Base-by-base conservation (phyloP, 208 protist genomes). In the Lotmaria passim region DNA sequence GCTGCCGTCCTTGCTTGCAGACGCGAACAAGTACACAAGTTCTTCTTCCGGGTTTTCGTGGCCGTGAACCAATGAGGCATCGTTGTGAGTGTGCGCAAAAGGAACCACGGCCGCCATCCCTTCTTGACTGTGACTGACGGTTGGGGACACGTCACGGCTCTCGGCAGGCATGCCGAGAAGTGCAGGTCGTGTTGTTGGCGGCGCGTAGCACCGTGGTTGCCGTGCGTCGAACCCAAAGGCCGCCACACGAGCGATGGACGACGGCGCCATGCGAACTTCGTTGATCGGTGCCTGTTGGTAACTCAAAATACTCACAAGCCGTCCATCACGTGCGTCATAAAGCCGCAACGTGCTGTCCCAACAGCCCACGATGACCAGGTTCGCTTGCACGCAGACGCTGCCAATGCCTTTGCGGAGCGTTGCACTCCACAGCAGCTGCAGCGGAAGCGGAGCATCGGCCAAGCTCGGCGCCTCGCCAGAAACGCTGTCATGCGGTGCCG, bases 341-440 rank as follows among this genome's bases (percentile, higher is more conserved):
- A 92, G 79, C 34, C 90, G 87, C 55, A 93, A 48, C 12, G 80
- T 91, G 55, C 80, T 79, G 71, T 95, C 90, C 87, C 90, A 95
- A 28, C 81, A 83, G 7, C 87, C 90, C 7, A 85, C 48, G 8
- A 95, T 60, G 38, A 81, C 57, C 21, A 93, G 52, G 58, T 85
- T 74, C 24, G 75, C 79, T 39, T 90, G 74, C 19, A 92, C 33
- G 19, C 68, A 75, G 2, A 82, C 41, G 48, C 83, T 85, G 23
- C 90, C 90, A 23, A 95, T 43, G 28, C 90, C 87, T 63, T 91
- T 92, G 43, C 66, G 75, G 3, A 88, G 55, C 17, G 65, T 65
- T 14, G 52, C 44, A 36, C 84, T 79, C 87, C 90, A 95, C 28
- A 58, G 31, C 31, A 81, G 59, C 46, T 58, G 61, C 39, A 83